Conservation (phyloP, 331 rosid genomes). For the Rhamnella rubrinervis region DNA sequence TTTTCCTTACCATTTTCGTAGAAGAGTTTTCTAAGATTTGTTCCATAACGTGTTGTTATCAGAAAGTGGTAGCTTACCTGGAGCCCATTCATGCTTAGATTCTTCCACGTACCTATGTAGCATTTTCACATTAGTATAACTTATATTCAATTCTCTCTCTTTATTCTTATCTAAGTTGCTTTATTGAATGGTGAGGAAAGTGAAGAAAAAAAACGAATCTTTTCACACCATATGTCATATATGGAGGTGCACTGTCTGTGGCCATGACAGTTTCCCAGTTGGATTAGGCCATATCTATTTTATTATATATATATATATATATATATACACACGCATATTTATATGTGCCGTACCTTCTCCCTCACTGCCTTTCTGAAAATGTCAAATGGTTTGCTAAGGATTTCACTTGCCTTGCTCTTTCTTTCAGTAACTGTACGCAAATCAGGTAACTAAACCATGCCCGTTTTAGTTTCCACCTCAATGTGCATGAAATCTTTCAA, state of each 20-base stretch:
- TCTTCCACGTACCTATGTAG: not conserved
- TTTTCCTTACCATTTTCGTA: too few species aligned
- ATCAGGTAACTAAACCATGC: slow-evolving; percentile 43
- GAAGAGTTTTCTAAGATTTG: not conserved
- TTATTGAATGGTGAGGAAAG: too few species aligned
- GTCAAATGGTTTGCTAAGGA: slow-evolving; percentile 34
- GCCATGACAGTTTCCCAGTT: not conserved
- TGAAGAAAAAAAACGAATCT: not conserved
- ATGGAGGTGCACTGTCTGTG: slow-evolving; percentile 11
- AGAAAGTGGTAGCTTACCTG: slow-evolving; percentile 1
- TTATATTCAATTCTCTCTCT: too few species aligned
- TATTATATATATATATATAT: too few species aligned
- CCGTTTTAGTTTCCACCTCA: slow-evolving; percentile 1
- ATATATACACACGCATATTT: too few species aligned
- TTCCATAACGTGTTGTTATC: not conserved
- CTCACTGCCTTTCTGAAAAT: slow-evolving; percentile 32
- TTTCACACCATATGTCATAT: not conserved
- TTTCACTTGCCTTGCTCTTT: slow-evolving; percentile 43
- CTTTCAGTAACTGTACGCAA: slow-evolving; percentile 38
- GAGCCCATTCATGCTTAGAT: slow-evolving; percentile 1
- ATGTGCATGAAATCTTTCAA: too few species aligned
- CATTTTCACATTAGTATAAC: not conserved
- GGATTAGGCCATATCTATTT: slow-evolving; percentile 4
- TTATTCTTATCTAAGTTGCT: too few species aligned
- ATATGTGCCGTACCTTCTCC: not conserved